Evolutionary conservation across 2,329 filamentous ascomycete species (phyloP), one percentile per base, ranked within the genome.

Genomic region (Cadophora sp.): DNA sequence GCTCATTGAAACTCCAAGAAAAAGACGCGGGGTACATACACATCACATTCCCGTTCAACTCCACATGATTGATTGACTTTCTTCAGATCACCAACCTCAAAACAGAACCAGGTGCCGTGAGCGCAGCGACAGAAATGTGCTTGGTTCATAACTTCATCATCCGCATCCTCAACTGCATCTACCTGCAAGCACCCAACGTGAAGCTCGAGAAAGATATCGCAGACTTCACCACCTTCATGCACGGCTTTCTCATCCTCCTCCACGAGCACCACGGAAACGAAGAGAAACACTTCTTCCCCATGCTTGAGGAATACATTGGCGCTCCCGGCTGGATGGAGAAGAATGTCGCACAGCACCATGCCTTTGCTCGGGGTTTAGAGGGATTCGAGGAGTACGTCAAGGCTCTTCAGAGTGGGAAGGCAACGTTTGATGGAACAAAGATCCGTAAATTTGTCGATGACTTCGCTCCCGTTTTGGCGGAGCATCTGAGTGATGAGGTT

Each of bases 341-440:
- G 55, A 83, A 81, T 68, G 73, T 83, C 3, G 77, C 78, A 22
- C 81, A 84, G 63, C 82, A 83, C 68, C 73, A 76, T 9, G 73
- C 74, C 0, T 83, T 84, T 66, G 75, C 79, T 19, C 72, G 71
- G 0, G 80, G 81, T 0, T 64, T 84, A 3, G 72, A 76, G 0
- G 61, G 61, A 0, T 80, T 80, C 31, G 70, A 70, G 19, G 69
- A 55, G 4, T 83, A 82, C 69, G 60, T 80, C 9, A 67, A 73
- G 1, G 73, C 68, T 11, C 74, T 80, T 1, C 74, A 71, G 9
- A 74, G 67, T 12, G 73, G 70, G 7, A 73, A 75, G 34, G 75
- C 77, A 12, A 63, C 73, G 22, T 80, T 78, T 50, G 75, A 79
- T 62, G 80, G 79, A 0, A 51, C 68, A 1, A 78, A 73, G 60